Percentiles rank a stretch among this genome's conserved stretches.
phyloP scores from a whole-genome alignment of 1,284 basidiomycete genomes.

The Sporisorium graminicola region DNA sequence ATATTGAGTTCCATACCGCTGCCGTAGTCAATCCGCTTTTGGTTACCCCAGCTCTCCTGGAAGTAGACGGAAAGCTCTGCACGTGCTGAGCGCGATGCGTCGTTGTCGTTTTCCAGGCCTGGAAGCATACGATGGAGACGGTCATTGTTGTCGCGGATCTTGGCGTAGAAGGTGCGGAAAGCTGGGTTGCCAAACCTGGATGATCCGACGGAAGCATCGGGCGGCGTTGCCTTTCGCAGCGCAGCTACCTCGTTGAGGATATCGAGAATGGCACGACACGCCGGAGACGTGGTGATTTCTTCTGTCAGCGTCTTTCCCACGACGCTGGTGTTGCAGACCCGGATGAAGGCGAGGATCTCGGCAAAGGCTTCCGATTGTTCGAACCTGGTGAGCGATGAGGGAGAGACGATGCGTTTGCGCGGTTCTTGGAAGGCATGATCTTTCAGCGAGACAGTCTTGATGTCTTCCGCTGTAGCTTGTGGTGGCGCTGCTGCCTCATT shows the following conservation, averaged over 20 bases:
- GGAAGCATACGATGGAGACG: constrained; percentile 38
- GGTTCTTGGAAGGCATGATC: constrained; percentile 62
- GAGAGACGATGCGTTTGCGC: constrained; percentile 82
- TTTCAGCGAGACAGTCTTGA: constrained; percentile 17
- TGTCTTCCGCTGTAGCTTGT: constrained; percentile 18
- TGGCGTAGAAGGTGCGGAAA: constrained; percentile 90
- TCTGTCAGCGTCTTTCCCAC: constrained; percentile 80
- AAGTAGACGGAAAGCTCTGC: constrained; percentile 78
- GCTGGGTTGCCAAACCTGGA: constrained; percentile 98
- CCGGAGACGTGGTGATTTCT: constrained; percentile 60
- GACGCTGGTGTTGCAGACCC: constrained; percentile 81
- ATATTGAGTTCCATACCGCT: constrained; percentile 99
- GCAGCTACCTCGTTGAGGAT: constrained; percentile 47
- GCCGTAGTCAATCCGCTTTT: constrained; percentile 94
- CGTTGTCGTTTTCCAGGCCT: constrained; percentile 68
- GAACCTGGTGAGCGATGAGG: constrained; percentile 85
- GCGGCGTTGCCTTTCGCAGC: constrained; percentile 78
- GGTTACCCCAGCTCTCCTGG: constrained; percentile 89
- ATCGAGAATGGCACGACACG: constrained; percentile 60
- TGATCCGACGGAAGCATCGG: constrained; percentile 84
- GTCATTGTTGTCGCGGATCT: constrained; percentile 77
- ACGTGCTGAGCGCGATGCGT: constrained; percentile 32
- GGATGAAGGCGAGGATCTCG: constrained; percentile 80
- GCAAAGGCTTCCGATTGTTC: constrained; percentile 80
- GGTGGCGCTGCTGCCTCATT: constrained; percentile 4